These are phyloP conservation scores for Benincasa hispida DNA, from an alignment of 306 rosid genomes.

Conservation along the genomic window DNA sequence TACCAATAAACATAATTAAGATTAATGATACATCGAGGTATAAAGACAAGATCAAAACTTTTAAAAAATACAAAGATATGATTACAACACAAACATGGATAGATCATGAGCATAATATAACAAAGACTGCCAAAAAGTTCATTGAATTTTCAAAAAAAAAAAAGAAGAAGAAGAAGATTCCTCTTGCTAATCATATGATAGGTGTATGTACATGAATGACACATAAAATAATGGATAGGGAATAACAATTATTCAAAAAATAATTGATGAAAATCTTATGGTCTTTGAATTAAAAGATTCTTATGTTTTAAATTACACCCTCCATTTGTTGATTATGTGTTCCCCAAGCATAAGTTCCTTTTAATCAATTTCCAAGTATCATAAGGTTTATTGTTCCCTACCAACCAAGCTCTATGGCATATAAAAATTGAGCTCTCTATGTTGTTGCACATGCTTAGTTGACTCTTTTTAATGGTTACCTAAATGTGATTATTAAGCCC, in stretches of 20 bases:
- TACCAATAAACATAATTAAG: too few relatives aligned
- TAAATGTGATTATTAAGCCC: background rate
- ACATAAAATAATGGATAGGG: background rate
- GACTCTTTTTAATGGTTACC: background rate
- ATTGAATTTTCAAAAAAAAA: background rate
- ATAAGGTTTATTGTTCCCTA: background rate
- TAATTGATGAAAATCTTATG: background rate
- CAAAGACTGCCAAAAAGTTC: background rate
- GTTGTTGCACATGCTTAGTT: slow-evolving; percentile 5
- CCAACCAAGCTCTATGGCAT: background rate
- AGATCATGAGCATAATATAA: background rate
- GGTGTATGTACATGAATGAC: background rate
- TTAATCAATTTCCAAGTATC: background rate
- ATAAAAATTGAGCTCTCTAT: background rate
- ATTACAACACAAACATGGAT: background rate
- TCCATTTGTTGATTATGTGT: background rate
- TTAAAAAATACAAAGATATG: background rate
- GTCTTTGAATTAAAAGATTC: background rate
- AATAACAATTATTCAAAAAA: background rate
- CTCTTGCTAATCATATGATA: background rate
- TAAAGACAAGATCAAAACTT: too few relatives aligned
- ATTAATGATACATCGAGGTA: too few relatives aligned
- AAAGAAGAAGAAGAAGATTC: background rate
- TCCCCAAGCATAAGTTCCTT: background rate
- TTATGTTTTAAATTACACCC: background rate